Evolutionary conservation across 108 stramenopile genomes (phyloP).

Genomic region (Parietichytrium sp.): DNA sequence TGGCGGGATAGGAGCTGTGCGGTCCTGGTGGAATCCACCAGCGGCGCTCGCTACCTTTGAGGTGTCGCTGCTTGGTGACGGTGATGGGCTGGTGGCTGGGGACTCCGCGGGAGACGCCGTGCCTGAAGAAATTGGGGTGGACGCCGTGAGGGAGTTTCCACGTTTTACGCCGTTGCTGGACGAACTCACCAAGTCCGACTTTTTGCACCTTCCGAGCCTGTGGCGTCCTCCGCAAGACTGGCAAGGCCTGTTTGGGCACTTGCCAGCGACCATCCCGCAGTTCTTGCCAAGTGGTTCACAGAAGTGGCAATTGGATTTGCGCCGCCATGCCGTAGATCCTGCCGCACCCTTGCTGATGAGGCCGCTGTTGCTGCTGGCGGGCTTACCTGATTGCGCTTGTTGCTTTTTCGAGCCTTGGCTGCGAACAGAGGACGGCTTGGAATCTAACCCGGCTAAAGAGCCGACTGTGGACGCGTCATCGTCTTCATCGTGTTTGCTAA

Average conservation of each 20-base stretch:
- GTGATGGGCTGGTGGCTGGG: background rate
- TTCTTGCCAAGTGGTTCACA: constrained; percentile 29
- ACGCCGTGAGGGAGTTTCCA: background rate
- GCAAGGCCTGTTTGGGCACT: constrained; percentile 27
- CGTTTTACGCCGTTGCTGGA: background rate
- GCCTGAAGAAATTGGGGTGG: background rate
- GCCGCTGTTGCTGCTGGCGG: no score
- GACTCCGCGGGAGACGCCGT: background rate
- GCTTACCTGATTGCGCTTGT: no score
- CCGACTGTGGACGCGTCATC: no score
- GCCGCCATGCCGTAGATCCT: constrained; percentile 39
- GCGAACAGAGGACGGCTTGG: no score
- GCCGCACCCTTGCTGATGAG: no score
- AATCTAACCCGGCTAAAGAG: no score
- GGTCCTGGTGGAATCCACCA: background rate
- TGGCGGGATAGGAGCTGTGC: background rate
- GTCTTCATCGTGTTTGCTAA: no score
- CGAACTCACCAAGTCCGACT: background rate
- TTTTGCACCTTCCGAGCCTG: constrained; percentile 1
- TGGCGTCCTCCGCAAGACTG: background rate
- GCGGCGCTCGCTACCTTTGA: background rate
- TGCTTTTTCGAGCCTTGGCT: no score
- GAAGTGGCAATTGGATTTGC: constrained; percentile 33
- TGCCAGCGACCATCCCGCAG: constrained; percentile 10
- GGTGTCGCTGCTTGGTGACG: background rate